Evolutionary conservation across 805 yeast species (phyloP), one percentile per base, ranked within the genome.

Genomic region (Ogataea trehaloabstinens): DNA sequence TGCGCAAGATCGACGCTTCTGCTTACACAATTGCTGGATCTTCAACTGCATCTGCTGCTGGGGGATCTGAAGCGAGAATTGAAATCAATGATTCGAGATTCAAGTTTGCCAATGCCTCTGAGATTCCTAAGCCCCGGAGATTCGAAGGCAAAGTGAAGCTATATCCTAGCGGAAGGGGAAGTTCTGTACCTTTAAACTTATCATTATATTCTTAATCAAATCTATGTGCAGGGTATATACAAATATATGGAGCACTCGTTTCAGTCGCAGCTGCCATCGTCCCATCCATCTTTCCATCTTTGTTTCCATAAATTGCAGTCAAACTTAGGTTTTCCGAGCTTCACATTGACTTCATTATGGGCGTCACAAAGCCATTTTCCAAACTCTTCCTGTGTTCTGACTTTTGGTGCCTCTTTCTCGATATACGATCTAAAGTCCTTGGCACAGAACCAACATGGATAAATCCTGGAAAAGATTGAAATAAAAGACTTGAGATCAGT

Each of bases 231-330:
- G 13, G 24, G 18, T 25, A 13, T 19, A 17, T 19, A 35, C 17
- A 20, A n/a, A 7, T 8, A 11, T 27, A 19, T 38, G n/a, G 16
- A 7, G 11, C 8, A 11, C 35, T 15, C 10, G 10, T 15, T 8
- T 41, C 46, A 69, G 42, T 73, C 76, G 48, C 78, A 73, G 18
- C 70, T 59, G 2, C 77, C 77, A 49, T 75, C 79, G 25, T 84
- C 83, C 96, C 96, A 89, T 0, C 97, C 97, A 52, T 87, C 95
- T 49, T 75, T 80, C 99, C 99, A 91, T 56, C 99, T 79, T 53
- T 85, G 78, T 58, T 82, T 82, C 99, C 99, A 93, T 47, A 85
- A 71, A 41, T 80, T 70, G 54, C 98, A 91, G 58, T 91, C 89
- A 57, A 93, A 93, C 40, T 67, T 68, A 5, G 86, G 87, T 63